Percentiles rank a stretch among this genome's conserved stretches.
Evolutionary conservation across 2,329 filamentous ascomycete species (phyloP).

Genomic region (Aspergillus unguis): DNA sequence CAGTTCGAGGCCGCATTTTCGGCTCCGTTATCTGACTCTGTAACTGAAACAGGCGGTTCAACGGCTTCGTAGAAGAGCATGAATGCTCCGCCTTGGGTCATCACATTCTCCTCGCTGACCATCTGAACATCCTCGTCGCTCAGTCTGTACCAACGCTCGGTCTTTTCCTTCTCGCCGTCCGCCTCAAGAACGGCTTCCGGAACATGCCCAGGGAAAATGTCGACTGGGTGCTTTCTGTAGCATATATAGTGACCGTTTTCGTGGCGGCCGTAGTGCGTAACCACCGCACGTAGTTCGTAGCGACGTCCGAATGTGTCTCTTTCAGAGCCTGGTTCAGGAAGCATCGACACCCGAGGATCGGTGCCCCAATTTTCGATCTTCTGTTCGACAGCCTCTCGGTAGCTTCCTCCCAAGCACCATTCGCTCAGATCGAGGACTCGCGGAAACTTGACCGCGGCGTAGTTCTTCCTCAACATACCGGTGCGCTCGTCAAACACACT

Average conservation of each 20-base stretch:
- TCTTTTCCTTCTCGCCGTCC: constrained; percentile 32
- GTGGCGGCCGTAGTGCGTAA: constrained; percentile 86
- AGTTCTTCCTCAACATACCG: constrained; percentile 78
- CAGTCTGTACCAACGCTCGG: constrained; percentile 77
- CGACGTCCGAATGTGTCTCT: constrained; percentile 47
- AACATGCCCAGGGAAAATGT: constrained; percentile 32
- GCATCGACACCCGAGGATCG: constrained; percentile 69
- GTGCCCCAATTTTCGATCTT: constrained; percentile 66
- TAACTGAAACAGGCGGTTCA: constrained; percentile 35
- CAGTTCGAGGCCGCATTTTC: constrained; percentile 20
- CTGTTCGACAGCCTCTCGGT: constrained; percentile 28
- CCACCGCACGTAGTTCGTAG: constrained; percentile 77
- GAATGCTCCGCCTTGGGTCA: constrained; percentile 78
- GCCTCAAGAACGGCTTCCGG: constrained; percentile 32
- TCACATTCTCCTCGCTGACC: constrained; percentile 69
- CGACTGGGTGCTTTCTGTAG: constrained; percentile 67
- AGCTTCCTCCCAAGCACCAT: constrained; percentile 73
- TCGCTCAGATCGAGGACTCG: constrained; percentile 68
- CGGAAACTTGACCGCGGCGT: constrained; percentile 74
- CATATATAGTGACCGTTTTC: constrained; percentile 96
- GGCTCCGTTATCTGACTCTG: background rate
- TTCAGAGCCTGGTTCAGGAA: constrained; percentile 58
- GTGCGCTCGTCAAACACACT: constrained; percentile 86
- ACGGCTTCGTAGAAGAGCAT: constrained; percentile 94
- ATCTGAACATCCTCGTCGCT: constrained; percentile 82